Conservation (phyloP, 2,329 filamentous ascomycete genomes). For the Fusarium compactum region DNA sequence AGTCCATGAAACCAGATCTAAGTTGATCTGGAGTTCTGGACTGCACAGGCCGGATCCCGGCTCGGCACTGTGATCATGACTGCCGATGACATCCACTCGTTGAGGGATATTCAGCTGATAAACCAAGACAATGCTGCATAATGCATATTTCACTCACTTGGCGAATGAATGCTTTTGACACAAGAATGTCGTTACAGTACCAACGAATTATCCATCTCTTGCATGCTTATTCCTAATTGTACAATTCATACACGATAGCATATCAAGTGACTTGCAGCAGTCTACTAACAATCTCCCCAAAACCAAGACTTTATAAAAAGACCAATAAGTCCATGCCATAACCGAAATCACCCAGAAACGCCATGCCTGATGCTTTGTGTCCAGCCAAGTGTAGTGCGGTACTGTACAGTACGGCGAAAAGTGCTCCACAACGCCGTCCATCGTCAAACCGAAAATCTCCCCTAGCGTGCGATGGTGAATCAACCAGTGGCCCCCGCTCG, state of each 20-base stretch:
- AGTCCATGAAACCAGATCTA: slow-evolving; percentile 4
- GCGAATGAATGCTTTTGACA: slow-evolving; percentile 6
- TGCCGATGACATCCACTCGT: slow-evolving; percentile 4
- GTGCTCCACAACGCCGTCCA: slow-evolving; percentile 41
- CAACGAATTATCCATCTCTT: slow-evolving; percentile 16
- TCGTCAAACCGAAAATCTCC: slow-evolving; percentile 27
- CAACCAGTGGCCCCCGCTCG: slow-evolving; percentile 13
- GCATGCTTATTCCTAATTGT: slow-evolving; percentile 17
- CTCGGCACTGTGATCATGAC: slow-evolving; percentile 22
- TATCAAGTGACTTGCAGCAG: slow-evolving; percentile 19
- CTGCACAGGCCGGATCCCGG: slow-evolving; percentile 12
- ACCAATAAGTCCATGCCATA: slow-evolving; percentile 3
- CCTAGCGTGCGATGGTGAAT: slow-evolving; percentile 11
- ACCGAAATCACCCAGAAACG: slow-evolving; percentile 30
- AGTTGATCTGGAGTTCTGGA: slow-evolving; percentile 17
- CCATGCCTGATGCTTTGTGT: slow-evolving; percentile 39
- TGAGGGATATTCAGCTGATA: neutral
- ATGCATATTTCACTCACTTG: slow-evolving; percentile 9
- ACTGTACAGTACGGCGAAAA: slow-evolving; percentile 16
- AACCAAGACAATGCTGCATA: neutral
- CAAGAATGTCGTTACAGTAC: neutral
- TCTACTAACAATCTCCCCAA: slow-evolving; percentile 25
- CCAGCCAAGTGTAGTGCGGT: slow-evolving; percentile 23
- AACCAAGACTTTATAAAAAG: neutral
- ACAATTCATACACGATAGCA: slow-evolving; percentile 4